A percentile compares a stretch with the other conserved stretches of the same genome.
These are phyloP conservation scores for Vaccinium vitisidaea DNA, from an alignment of 148 eudicot genomes.

Conservation along the genomic window DNA sequence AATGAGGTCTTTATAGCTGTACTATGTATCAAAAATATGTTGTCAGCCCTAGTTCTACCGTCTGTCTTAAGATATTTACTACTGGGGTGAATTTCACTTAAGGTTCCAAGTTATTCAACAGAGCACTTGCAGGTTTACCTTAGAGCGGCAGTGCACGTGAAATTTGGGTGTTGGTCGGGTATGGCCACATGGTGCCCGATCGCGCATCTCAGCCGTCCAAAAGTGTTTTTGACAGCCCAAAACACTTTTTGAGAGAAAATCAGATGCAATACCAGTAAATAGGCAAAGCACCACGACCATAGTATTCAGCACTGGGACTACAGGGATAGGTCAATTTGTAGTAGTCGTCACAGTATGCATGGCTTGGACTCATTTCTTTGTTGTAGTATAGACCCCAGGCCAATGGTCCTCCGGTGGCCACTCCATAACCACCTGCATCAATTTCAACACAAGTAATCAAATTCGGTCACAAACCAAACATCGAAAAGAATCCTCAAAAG, in stretches of 20 bases:
- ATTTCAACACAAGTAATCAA: not conserved
- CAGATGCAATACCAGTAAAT: conserved; percentile 65
- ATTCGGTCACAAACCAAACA: not conserved
- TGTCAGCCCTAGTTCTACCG: too few relatives aligned
- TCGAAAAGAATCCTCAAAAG: not conserved
- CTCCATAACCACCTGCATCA: conserved; percentile 87
- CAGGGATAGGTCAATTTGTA: conserved; percentile 84
- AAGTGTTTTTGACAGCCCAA: too few relatives aligned
- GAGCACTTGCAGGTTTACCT: too few relatives aligned
- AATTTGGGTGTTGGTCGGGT: too few relatives aligned
- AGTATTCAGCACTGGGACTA: conserved; percentile 78
- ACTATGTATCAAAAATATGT: too few relatives aligned
- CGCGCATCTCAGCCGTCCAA: too few relatives aligned
- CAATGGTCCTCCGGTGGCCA: conserved; percentile 85
- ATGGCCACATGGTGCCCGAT: too few relatives aligned
- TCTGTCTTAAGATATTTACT: too few relatives aligned
- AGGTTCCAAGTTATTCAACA: too few relatives aligned
- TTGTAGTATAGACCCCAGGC: conserved; percentile 99
- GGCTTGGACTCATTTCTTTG: conserved; percentile 95
- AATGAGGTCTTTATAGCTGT: too few relatives aligned
- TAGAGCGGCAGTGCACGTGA: too few relatives aligned
- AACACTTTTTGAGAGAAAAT: not conserved
- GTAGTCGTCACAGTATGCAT: conserved; percentile 73
- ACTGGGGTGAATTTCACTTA: too few relatives aligned
- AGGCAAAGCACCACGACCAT: conserved; percentile 95